A percentile compares a stretch with the other conserved stretches of the same genome.
Evolutionary conservation across 805 yeast genomes (phyloP).

Genomic region (Candida morakotiae): DNA sequence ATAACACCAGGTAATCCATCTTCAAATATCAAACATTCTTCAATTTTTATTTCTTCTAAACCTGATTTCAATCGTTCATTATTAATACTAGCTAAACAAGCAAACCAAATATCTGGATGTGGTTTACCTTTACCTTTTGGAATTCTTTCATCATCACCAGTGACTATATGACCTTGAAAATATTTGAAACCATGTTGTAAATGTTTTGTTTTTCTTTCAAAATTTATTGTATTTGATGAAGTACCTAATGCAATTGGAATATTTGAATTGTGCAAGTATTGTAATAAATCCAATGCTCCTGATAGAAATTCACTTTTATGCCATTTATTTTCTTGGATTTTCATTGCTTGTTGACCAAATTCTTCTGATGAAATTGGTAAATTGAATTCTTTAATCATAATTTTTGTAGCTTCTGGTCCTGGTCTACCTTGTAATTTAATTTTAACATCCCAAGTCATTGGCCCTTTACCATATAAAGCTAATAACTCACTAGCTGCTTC

Average conservation of each 20-base stretch:
- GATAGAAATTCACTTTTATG: slow-evolving; percentile 63
- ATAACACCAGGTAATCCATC: slow-evolving; percentile 92
- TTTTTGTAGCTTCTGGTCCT: slow-evolving; percentile 66
- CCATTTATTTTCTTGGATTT: slow-evolving; percentile 62
- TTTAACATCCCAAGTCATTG: slow-evolving; percentile 87
- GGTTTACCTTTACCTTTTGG: slow-evolving; percentile 92
- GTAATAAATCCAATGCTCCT: slow-evolving; percentile 74
- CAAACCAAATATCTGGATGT: slow-evolving; percentile 85
- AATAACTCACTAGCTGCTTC: slow-evolving; percentile 66
- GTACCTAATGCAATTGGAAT: slow-evolving; percentile 91
- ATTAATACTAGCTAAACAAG: slow-evolving; percentile 72
- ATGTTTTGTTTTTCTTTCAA: slow-evolving; percentile 68
- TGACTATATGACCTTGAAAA: slow-evolving; percentile 64
- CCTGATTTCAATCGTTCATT: slow-evolving; percentile 40
- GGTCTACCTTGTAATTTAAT: slow-evolving; percentile 88
- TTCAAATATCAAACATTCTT: slow-evolving; percentile 87
- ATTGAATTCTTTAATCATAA: slow-evolving; percentile 63
- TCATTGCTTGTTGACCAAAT: slow-evolving; percentile 47
- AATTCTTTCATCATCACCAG: slow-evolving; percentile 86
- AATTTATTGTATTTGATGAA: slow-evolving; percentile 65
- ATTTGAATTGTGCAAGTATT: slow-evolving; percentile 43
- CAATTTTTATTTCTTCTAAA: slow-evolving; percentile 51
- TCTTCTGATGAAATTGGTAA: slow-evolving; percentile 66
- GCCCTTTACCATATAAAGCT: slow-evolving; percentile 67
- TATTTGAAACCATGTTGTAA: slow-evolving; percentile 56